Percentiles rank a stretch among this genome's conserved stretches.
phyloP scores from a whole-genome alignment of 768 basidiomycete genomes.

The Coprinellus micaceus region DNA sequence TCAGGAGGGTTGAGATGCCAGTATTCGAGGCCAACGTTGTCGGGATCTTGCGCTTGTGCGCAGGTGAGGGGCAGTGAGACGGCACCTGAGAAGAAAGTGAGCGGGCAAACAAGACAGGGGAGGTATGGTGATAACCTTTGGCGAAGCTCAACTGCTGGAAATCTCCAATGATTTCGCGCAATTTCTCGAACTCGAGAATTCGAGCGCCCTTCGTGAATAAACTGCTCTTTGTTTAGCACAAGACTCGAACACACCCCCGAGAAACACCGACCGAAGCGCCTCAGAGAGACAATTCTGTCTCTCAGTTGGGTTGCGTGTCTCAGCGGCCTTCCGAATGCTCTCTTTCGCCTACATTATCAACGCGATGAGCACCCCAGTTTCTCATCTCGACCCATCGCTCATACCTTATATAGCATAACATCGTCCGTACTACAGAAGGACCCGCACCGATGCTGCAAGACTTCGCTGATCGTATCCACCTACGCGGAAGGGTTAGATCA shows the following conservation, averaged over 20 bases:
- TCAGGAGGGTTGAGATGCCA: conserved; percentile 61
- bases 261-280: conserved; percentile 65
- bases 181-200: conserved; percentile 77
- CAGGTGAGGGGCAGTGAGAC: conserved; percentile 83
- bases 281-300: conserved; percentile 79
- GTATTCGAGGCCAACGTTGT: conserved; percentile 70
- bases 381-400: background rate
- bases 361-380: background rate
- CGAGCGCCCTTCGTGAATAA: conserved; percentile 86
- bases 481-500: conserved; percentile 27
- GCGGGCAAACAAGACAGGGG: background rate
- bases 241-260: conserved; percentile 3
- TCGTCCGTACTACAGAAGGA: conserved; percentile 98
- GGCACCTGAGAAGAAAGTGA: conserved; percentile 45
- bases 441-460: conserved; percentile 90
- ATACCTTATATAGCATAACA: conserved; percentile 93
- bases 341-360: conserved; percentile 71
- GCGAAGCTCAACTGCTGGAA: conserved; percentile 84
- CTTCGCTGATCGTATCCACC: conserved; percentile 97
- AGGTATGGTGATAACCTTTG: conserved; percentile 48
- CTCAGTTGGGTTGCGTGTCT: conserved; percentile 70
- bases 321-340: conserved; percentile 85
- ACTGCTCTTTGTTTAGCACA: conserved; percentile 35
- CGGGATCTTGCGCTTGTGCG: conserved; percentile 73
- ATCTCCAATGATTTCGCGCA: conserved; percentile 84